Base-by-base conservation (phyloP, 805 yeast genomes). In the Dipodascopsis uninucleata region DNA sequence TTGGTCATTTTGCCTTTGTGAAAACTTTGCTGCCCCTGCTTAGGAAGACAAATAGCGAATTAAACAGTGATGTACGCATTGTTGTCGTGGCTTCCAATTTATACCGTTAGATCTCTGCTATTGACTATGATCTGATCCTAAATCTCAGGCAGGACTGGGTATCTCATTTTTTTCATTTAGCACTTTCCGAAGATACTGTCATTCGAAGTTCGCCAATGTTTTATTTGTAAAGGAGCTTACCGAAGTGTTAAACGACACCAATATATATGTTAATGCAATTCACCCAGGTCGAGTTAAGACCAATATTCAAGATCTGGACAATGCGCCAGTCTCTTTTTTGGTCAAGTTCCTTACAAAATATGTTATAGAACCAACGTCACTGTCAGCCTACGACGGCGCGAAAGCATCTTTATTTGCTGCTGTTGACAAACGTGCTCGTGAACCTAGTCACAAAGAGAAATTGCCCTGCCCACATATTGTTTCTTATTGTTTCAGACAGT, bases 1-100 rank as follows among this genome's bases (percentile, higher is more conserved):
- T 51, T 9, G 55, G 55, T 5, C 55, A 51, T 21, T 51, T 51
- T 39, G 55, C 50, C 12, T 49, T 51, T 28, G 37, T 51, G 16
- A 42, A 43, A 9, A 44, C 55, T 8, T 42, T 51, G 7, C 41
- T 51, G 5, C 53, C 55, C 32, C 34, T 51, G 12, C 8, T 51
- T 12, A 23, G 36, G 16, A 14, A 21, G 8, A 50, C 55, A 9
- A 53, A 52, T 7, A 31, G 14, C 22, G 44, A 17, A 14, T 47
- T 42, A 7, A 31, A 28, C 5, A 32, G 39, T 2, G 47, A 41
- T 31, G 45, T 51, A 22, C 40, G 55, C 17, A 40, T 51, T 14
- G 54, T 51, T 1, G 3, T 51, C 12, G 44, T 42, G 38, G 34
- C 50, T 5, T 49, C 54, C 3, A 17, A 22, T 14, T 29, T 43